These are phyloP conservation scores for Glycine tomentella DNA, from an alignment of 306 rosid genomes.

Conservation along the genomic window DNA sequence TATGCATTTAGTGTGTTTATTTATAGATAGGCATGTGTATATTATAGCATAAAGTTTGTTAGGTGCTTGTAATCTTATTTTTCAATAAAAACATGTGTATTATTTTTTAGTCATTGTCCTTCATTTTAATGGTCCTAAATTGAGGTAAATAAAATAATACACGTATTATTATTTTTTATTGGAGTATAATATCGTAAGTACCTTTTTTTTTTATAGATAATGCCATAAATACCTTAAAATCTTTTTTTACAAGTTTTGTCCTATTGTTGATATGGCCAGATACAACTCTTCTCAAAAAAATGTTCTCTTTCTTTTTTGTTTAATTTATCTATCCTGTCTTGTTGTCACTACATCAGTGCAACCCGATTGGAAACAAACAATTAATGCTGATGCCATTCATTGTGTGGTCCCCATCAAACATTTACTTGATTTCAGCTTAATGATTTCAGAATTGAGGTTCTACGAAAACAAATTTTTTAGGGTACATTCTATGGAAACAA, in stretches of 20 bases:
- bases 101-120: not conserved
- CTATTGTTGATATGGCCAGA: conserved; percentile 35
- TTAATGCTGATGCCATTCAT: conserved; percentile 53
- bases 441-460: conserved; percentile 13
- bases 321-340: conserved; percentile 38
- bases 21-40: conserved; percentile 46
- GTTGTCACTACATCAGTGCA: conserved; percentile 43
- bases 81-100: not conserved
- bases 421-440: conserved; percentile 42
- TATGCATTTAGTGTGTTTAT: conserved; percentile 48
- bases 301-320: conserved; percentile 18
- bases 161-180: not conserved
- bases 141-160: not conserved
- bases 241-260: conserved; percentile 8
- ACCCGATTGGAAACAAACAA: conserved; percentile 45
- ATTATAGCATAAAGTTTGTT: conserved; percentile 17
- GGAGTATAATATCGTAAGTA: not conserved
- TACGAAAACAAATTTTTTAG: not conserved
- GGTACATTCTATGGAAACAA: conserved; percentile 19
- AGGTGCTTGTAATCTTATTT: not conserved
- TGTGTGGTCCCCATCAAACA: conserved; percentile 48
- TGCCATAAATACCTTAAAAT: not conserved
- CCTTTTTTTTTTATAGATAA: not conserved
- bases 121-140: not conserved
- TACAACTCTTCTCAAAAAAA: conserved; percentile 28